Evolutionary conservation across 1,284 basidiomycete species (phyloP), one percentile per base, ranked within the genome.

Genomic region (Naganishia liquefaciens): DNA sequence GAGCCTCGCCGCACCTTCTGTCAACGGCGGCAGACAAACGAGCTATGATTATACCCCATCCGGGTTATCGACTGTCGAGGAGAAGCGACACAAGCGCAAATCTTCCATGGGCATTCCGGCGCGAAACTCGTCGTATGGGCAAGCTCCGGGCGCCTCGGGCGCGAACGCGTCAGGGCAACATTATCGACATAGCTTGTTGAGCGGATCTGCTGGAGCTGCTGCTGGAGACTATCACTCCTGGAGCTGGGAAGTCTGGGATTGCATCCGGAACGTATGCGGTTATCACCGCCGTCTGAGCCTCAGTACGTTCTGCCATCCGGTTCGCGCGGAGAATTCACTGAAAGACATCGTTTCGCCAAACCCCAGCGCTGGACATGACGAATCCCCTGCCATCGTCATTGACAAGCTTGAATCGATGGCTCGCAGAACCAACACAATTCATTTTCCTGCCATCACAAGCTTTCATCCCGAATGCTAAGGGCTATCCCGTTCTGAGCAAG

Each of bases 171-270:
- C 46, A 60, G 21, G 68, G 7, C 68, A 69, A 21, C 63, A 68
- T 2, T 67, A 60, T 60, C 25, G 58, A 19, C 58, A 57, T 21
- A 69, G 61, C 42, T 53, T 73, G 66, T 64, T 67, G 37, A 60
- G 57, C 27, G 57, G 57, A 28, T 37, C 57, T 11, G 47, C 57
- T 3, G 57, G 57, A 21, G 67, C 69, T 2, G 61, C 67, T 58
- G 66, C 84, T 68, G 82, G 82, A 7, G 88, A 91, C 69, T 83
- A 90, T 25, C 88, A 89, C 73, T 87, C 86, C 5, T 68, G 64
- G 49, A 91, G 90, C 1, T 99, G 95, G 94, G 94, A 99, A 76
- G 93, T 93, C 83, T 99, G 96, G 96, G 94, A 98, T 77, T 84
- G 88, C 52, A 90, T 99, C 66, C 84, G 93, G 65, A 87, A 87